phyloP scores from a whole-genome alignment of 2,329 filamentous ascomycete genomes.

The Ceratocystis destructans region DNA sequence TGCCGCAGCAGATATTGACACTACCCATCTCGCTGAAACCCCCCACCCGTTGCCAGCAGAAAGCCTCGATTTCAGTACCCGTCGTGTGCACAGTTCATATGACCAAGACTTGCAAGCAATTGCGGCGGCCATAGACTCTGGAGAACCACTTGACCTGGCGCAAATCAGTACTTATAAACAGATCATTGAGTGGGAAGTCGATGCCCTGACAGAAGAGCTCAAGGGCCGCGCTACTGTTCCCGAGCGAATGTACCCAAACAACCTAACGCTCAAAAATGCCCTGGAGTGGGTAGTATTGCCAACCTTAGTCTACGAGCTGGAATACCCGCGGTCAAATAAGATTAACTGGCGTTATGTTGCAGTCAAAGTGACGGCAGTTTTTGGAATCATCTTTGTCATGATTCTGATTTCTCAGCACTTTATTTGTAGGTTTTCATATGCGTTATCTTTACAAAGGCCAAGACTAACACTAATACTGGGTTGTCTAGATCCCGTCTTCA shows the following conservation, averaged over 20 bases:
- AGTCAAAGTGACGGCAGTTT: conserved; percentile 56
- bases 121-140: conserved; percentile 26
- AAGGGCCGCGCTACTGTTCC: conserved; percentile 43
- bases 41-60: conserved; percentile 14
- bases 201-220: conserved; percentile 49
- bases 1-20: conserved; percentile 20
- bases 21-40: conserved; percentile 19
- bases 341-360: conserved; percentile 64
- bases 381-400: conserved; percentile 66
- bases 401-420: conserved; percentile 62
- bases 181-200: conserved; percentile 55
- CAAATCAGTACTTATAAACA: conserved; percentile 50
- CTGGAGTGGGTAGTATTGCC: conserved; percentile 62
- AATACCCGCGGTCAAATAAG: conserved; percentile 54
- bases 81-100: conserved; percentile 39
- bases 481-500: conserved; percentile 49
- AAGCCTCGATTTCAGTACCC: conserved; percentile 2
- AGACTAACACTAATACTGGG: conserved; percentile 12
- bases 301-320: conserved; percentile 65
- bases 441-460: neutral
- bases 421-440: conserved; percentile 37
- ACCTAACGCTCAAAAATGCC: conserved; percentile 51
- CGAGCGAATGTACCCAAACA: conserved; percentile 49
- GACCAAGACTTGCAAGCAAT: conserved; percentile 42
- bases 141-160: conserved; percentile 43